phyloP scores from a whole-genome alignment of 805 yeast species.

The Cyberlindnera japonica region DNA sequence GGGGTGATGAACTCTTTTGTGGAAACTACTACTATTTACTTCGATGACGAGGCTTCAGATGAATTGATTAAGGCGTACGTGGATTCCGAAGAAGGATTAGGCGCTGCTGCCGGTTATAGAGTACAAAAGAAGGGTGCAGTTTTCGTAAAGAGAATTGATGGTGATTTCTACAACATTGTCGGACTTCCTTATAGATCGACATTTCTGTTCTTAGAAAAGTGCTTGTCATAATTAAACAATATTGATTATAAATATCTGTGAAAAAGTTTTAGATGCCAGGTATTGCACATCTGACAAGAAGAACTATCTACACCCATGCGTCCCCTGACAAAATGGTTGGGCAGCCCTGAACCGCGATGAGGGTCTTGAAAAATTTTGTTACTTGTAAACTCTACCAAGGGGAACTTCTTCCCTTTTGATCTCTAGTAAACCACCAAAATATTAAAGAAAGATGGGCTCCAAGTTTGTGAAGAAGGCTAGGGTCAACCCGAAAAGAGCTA shows the following conservation, averaged over 20 bases:
- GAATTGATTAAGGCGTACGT: conserved; percentile 62
- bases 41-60: conserved; percentile 46
- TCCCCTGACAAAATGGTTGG: conserved; percentile 5
- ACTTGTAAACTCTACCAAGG: not conserved
- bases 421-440: not conserved
- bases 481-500: conserved; percentile 21
- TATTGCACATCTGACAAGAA: too few relatives aligned
- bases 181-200: conserved; percentile 76
- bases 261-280: too few relatives aligned
- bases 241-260: too few relatives aligned
- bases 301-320: too few relatives aligned
- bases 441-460: conserved; percentile 14
- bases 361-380: conserved; percentile 10
- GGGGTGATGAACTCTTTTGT: conserved; percentile 27
- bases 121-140: conserved; percentile 72
- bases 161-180: conserved; percentile 83
- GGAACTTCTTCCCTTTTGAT: not conserved
- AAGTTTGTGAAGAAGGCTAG: conserved; percentile 19
- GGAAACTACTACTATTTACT: conserved; percentile 40
- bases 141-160: conserved; percentile 58
- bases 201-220: conserved; percentile 38
- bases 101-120: conserved; percentile 91
- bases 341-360: conserved; percentile 17
- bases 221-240: not conserved
- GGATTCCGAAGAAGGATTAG: conserved; percentile 64